Percentiles rank a stretch among this genome's conserved stretches.
Evolutionary conservation across 2,329 filamentous ascomycete species (phyloP).

Genomic region (Botrytis deweyae): DNA sequence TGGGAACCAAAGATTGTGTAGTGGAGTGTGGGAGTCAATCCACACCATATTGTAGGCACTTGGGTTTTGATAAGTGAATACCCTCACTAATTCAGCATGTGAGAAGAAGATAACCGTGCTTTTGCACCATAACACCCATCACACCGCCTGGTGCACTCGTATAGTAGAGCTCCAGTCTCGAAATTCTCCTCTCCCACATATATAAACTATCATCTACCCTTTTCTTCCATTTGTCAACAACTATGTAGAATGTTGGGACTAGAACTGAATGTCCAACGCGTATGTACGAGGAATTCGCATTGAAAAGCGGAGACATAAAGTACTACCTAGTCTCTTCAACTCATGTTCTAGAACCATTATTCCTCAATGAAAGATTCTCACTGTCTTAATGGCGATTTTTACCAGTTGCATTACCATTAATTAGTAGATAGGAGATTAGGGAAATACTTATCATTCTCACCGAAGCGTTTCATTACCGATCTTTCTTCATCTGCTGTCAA

Average conservation of each 20-base stretch:
- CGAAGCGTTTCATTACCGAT: not conserved
- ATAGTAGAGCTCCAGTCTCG: fast-evolving
- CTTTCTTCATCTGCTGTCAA: fast-evolving
- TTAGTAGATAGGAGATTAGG: too few relatives aligned
- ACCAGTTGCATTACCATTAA: not conserved
- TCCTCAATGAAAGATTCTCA: not conserved
- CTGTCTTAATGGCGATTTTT: not conserved
- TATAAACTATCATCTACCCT: not conserved
- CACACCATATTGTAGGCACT: not conserved
- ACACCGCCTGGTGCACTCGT: not conserved
- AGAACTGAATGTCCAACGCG: too few relatives aligned
- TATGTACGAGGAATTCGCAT: not conserved
- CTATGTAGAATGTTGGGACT: not conserved
- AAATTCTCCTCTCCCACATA: not conserved
- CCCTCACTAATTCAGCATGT: fast-evolving
- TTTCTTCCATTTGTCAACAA: not conserved
- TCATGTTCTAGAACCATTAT: not conserved
- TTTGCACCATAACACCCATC: not conserved
- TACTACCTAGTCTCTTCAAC: not conserved
- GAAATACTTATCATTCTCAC: too few relatives aligned
- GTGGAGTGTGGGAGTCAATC: fast-evolving
- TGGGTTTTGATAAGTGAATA: not conserved
- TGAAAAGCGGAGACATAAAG: not conserved
- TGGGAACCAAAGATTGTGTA: not conserved
- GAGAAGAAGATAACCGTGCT: not conserved